Conservation (phyloP, 108 stramenopile genomes). For the Fistulifera pelliculosa region DNA sequence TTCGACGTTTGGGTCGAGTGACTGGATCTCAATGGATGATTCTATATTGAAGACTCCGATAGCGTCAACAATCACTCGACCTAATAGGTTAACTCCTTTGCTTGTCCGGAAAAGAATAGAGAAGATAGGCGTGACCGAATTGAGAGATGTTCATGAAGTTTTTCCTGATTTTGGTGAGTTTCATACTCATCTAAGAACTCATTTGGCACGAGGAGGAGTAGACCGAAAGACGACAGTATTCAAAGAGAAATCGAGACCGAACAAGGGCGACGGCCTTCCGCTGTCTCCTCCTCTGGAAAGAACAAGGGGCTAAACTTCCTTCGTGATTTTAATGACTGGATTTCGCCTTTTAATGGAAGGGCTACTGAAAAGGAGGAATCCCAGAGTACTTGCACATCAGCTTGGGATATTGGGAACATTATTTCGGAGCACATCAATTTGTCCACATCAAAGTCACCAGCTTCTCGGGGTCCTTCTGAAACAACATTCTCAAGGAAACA, state of each 20-base stretch:
- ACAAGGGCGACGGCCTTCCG: too few relatives aligned
- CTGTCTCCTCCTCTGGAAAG: too few relatives aligned
- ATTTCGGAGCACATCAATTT: too few relatives aligned
- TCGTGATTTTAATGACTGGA: background rate
- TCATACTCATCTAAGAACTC: constrained; percentile 5
- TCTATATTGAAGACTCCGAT: constrained; percentile 3
- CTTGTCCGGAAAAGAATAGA: background rate
- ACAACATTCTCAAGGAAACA: background rate
- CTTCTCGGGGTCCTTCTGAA: background rate
- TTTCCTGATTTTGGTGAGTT: constrained; percentile 4
- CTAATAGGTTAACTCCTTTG: background rate
- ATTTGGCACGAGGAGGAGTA: constrained; percentile 2
- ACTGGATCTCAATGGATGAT: constrained; percentile 1
- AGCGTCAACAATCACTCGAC: background rate
- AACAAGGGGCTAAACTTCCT: background rate
- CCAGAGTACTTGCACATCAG: background rate
- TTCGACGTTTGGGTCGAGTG: constrained; percentile 21
- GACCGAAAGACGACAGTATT: background rate
- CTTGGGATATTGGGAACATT: constrained; percentile 1
- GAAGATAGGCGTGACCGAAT: background rate
- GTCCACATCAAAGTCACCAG: too few relatives aligned
- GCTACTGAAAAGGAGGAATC: background rate
- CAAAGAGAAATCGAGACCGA: too few relatives aligned
- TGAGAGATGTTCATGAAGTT: constrained; percentile 4
- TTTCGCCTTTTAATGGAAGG: background rate